phyloP scores from a whole-genome alignment of 1,284 basidiomycete species.

The Sanghuangporus baumii region DNA sequence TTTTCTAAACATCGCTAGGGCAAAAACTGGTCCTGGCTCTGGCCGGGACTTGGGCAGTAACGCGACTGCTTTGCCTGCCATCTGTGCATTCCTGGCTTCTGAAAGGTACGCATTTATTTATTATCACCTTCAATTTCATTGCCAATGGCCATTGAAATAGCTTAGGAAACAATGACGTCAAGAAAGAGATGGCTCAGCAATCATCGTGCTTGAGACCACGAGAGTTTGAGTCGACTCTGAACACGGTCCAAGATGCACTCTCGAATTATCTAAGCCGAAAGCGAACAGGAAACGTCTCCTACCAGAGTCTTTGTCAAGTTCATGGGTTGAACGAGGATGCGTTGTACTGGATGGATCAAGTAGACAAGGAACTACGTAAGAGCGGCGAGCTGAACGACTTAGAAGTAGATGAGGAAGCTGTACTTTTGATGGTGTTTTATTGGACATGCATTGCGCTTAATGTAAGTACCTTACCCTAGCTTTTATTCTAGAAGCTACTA shows the following conservation, averaged over 20 bases:
- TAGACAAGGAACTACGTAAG: slow-evolving; percentile 18
- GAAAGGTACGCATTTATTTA: slow-evolving; percentile 24
- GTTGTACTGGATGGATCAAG: slow-evolving; percentile 23
- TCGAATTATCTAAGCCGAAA: neutral
- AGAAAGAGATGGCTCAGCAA: slow-evolving; percentile 28
- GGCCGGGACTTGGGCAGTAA: slow-evolving; percentile 30
- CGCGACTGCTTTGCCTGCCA: slow-evolving; percentile 28
- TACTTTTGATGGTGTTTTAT: slow-evolving; percentile 17
- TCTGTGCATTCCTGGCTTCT: slow-evolving; percentile 34
- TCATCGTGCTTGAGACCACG: slow-evolving; percentile 31
- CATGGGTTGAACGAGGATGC: slow-evolving; percentile 19
- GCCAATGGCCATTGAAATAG: slow-evolving; percentile 18
- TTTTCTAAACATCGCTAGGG: slow-evolving; percentile 24
- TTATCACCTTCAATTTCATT: neutral
- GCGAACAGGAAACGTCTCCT: slow-evolving; percentile 11
- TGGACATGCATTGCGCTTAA: slow-evolving; percentile 18
- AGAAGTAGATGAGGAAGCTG: slow-evolving; percentile 1
- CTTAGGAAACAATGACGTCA: slow-evolving; percentile 29
- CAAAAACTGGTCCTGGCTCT: slow-evolving; percentile 31
- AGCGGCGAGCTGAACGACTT: slow-evolving; percentile 9
- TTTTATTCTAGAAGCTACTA: neutral
- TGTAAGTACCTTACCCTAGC: slow-evolving; percentile 6
- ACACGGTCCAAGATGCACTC: slow-evolving; percentile 26
- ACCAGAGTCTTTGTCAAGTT: slow-evolving; percentile 15
- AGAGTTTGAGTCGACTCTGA: slow-evolving; percentile 26